Conservation (phyloP, 805 yeast species). For the Starmerella bombicola region DNA sequence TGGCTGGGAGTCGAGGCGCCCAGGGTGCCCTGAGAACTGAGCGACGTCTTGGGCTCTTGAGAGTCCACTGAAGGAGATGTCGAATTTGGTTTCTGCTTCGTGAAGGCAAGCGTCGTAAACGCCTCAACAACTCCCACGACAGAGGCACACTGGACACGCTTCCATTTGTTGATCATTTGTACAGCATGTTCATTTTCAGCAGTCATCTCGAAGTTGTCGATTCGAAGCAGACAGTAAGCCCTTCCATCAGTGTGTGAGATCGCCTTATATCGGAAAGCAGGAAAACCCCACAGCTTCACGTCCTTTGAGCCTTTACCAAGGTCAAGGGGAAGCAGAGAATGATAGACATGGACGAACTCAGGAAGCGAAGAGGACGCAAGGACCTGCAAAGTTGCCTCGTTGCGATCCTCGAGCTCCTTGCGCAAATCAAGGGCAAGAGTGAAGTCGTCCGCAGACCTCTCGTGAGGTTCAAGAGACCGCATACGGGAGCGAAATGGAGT, state of each 20-base stretch:
- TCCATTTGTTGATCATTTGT: constrained; percentile 56
- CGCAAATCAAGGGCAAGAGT: constrained; percentile 65
- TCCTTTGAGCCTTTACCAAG: constrained; percentile 18
- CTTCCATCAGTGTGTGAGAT: constrained; percentile 67
- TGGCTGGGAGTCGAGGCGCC: neutral
- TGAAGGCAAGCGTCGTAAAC: constrained; percentile 74
- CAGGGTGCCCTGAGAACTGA: neutral
- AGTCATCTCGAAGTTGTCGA: constrained; percentile 44
- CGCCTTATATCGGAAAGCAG: constrained; percentile 62
- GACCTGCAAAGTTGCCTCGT: constrained; percentile 67
- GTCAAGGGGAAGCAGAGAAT: constrained; percentile 75
- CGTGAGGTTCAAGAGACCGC: constrained; percentile 49
- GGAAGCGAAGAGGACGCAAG: constrained; percentile 53
- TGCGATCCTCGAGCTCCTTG: constrained; percentile 55
- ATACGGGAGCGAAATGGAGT: constrained; percentile 43
- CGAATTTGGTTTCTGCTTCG: constrained; percentile 29
- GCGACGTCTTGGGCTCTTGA: neutral
- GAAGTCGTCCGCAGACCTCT: constrained; percentile 53
- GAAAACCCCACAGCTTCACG: constrained; percentile 38
- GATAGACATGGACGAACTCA: constrained; percentile 67
- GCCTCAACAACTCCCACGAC: constrained; percentile 63
- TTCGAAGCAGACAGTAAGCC: constrained; percentile 60
- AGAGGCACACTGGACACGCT: constrained; percentile 39
- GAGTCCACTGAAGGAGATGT: neutral
- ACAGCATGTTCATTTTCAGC: constrained; percentile 44